Percentiles rank a stretch among this genome's conserved stretches.
These are phyloP conservation scores for Corynespora cassiicola DNA, from an alignment of 2,329 filamentous ascomycete genomes.

Conservation along the genomic window DNA sequence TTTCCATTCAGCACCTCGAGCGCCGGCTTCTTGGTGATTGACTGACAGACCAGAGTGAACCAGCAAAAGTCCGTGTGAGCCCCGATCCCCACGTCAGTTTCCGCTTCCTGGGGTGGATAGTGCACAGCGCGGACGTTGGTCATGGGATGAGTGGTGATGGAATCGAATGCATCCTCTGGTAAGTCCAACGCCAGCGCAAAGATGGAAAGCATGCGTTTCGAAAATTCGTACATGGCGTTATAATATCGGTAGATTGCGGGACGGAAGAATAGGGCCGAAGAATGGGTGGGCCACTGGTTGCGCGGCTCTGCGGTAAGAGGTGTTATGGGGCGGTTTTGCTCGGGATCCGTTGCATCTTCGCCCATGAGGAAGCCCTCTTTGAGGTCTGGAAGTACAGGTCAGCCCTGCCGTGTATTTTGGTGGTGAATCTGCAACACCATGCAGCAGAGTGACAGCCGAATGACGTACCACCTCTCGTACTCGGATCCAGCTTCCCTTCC, in stretches of 20 bases:
- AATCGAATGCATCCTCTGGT: slow-evolving; percentile 47
- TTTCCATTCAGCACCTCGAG: slow-evolving; percentile 53
- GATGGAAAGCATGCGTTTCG: slow-evolving; percentile 39
- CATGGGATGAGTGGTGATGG: slow-evolving; percentile 48
- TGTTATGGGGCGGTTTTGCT: slow-evolving; percentile 30
- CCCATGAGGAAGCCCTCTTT: slow-evolving; percentile 45
- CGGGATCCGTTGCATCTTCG: slow-evolving; percentile 40
- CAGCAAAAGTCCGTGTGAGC: slow-evolving; percentile 53
- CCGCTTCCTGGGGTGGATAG: slow-evolving; percentile 46
- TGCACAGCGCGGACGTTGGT: slow-evolving; percentile 51
- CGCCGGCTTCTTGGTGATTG: slow-evolving; percentile 26
- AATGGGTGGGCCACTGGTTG: slow-evolving; percentile 40
- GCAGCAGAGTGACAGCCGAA: not conserved
- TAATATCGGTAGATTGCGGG: slow-evolving; percentile 40
- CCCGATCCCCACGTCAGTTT: slow-evolving; percentile 45
- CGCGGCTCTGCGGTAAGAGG: slow-evolving; percentile 20
- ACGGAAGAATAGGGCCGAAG: slow-evolving; percentile 34
- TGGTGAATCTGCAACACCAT: too few relatives aligned
- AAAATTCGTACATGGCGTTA: slow-evolving; percentile 36
- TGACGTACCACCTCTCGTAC: slow-evolving; percentile 37
- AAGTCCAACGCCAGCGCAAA: slow-evolving; percentile 50
- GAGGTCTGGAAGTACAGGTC: slow-evolving; percentile 24
- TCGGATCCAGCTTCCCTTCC: slow-evolving; percentile 43
- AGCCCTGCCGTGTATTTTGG: slow-evolving; percentile 12
- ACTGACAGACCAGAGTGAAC: slow-evolving; percentile 49